Conservation (phyloP, 2,329 filamentous ascomycete species). For the Didymella keratinophila region DNA sequence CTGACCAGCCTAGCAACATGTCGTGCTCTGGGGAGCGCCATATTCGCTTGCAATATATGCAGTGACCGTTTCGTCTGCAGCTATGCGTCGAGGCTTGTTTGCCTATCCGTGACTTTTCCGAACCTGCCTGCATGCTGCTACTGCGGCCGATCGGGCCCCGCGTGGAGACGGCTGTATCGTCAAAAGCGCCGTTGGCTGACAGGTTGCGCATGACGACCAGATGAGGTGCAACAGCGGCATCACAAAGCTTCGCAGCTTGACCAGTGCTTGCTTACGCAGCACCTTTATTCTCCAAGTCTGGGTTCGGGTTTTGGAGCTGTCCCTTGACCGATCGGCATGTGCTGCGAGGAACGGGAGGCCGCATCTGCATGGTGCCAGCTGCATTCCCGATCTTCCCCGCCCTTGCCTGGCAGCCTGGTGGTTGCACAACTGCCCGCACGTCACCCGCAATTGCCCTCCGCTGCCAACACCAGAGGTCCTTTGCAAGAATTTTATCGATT, state of each 20-base stretch:
- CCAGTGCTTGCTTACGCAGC: slow-evolving; percentile 16
- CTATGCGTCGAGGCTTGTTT: slow-evolving; percentile 27
- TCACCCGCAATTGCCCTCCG: background rate
- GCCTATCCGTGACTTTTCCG: slow-evolving; percentile 31
- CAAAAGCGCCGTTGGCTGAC: slow-evolving; percentile 29
- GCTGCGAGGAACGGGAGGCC: slow-evolving; percentile 21
- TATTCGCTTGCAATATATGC: slow-evolving; percentile 32
- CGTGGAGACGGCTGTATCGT: slow-evolving; percentile 13
- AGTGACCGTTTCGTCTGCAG: slow-evolving; percentile 40
- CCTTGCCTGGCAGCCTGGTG: slow-evolving; percentile 17
- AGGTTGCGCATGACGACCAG: slow-evolving; percentile 28
- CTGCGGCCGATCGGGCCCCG: slow-evolving; percentile 37
- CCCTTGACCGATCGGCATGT: slow-evolving; percentile 16
- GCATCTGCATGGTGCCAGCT: slow-evolving; percentile 19
- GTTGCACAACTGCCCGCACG: slow-evolving; percentile 10
- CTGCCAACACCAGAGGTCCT: slow-evolving; percentile 5
- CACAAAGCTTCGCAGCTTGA: slow-evolving; percentile 18
- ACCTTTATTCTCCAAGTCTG: background rate
- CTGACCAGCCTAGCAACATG: slow-evolving; percentile 33
- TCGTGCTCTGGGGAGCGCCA: slow-evolving; percentile 28
- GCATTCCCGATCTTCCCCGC: slow-evolving; percentile 23
- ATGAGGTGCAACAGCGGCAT: slow-evolving; percentile 5
- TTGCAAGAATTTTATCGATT: slow-evolving; percentile 8
- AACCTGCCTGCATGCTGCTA: slow-evolving; percentile 37
- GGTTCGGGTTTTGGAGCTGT: background rate